phyloP scores from a whole-genome alignment of 2,329 filamentous ascomycete genomes.

The Knufia petricola region DNA sequence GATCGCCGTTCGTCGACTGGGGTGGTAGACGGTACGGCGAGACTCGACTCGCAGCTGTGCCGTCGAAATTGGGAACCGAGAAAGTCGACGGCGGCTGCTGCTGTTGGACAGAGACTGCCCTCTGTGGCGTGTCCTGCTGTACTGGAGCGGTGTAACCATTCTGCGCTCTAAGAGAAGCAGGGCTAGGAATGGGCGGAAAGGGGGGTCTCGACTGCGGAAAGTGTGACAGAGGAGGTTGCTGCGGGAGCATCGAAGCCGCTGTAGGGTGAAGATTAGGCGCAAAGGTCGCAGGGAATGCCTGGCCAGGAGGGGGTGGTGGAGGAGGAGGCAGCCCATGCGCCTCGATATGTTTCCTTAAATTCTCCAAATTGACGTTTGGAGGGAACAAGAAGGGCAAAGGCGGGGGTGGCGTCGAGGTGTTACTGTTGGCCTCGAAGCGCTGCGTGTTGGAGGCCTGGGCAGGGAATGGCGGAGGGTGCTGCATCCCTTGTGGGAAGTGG shows the following conservation, averaged over 20 bases:
- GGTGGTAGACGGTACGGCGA: background rate
- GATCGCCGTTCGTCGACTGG: background rate
- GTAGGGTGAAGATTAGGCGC: constrained; percentile 16
- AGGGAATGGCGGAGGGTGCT: background rate
- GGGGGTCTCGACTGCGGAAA: constrained; percentile 17
- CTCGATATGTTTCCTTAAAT: constrained; percentile 4
- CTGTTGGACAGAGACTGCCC: background rate
- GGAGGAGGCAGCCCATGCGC: constrained; percentile 22
- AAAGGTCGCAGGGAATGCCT: constrained; percentile 13
- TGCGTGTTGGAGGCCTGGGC: constrained; percentile 16
- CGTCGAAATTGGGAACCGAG: background rate
- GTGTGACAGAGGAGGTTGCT: constrained; percentile 6
- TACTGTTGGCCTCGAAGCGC: constrained; percentile 25
- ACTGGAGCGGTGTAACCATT: background rate
- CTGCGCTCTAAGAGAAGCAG: background rate
- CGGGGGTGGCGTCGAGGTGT: constrained; percentile 23
- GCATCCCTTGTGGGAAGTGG: background rate
- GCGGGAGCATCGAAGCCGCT: constrained; percentile 7
- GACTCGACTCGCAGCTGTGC: background rate
- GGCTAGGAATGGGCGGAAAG: constrained; percentile 14
- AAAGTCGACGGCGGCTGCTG: background rate
- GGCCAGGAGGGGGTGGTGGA: constrained; percentile 18
- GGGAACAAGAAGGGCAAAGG: constrained; percentile 1
- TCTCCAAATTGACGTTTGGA: background rate
- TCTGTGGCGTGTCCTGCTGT: background rate